Base-by-base conservation (phyloP, 495 filamentous ascomycete species). In the Talaromyces trachyspermus region DNA sequence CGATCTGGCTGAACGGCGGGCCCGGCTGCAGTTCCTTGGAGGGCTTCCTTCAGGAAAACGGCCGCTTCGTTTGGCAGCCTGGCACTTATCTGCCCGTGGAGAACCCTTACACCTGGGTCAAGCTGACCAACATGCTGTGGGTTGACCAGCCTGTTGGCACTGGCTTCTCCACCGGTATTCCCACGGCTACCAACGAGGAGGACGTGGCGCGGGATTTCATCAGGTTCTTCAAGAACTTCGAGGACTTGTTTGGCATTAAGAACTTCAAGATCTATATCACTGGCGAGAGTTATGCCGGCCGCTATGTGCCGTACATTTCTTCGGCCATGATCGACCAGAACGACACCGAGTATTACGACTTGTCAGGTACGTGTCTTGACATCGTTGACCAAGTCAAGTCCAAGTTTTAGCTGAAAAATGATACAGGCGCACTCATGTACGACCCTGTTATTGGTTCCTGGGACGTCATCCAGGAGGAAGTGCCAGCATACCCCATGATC, bases 1-100 rank as follows among this genome's bases (percentile, higher is more conserved):
- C 76, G 11, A 79, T 86, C 49, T 86, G 81, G 80, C 62, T 87
- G 5, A 86, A 86, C 53, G 84, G 83, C 35, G 83, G 84, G 18
- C 77, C 77, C 3, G 84, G 83, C 9, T 88, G 83, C 61, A 83
- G 72, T 36, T 86, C 76, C 1, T 66, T 91, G 3, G 74, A 79
- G 49, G 85, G 84, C 7, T 59, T 90, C 0, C 58, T 91, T 1
- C 82, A 87, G 40, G 84, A 89, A 52, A 85, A 89, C 52, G 85
- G 87, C 0, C 86, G 86, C 0, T 82, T 92, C 55, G 58, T 81
- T 0, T 90, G 87, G 86, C 75, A 84, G 53, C 68, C 72, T 8
- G 85, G 85, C 19, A 85, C 80, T 1, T 79, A 68, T 49, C 68
- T 66, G 45, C 85, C 85, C 2, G 72, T 81, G 8, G 56, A 55